Conservation (phyloP, 2,329 filamentous ascomycete genomes). For the Botrytis elliptica region DNA sequence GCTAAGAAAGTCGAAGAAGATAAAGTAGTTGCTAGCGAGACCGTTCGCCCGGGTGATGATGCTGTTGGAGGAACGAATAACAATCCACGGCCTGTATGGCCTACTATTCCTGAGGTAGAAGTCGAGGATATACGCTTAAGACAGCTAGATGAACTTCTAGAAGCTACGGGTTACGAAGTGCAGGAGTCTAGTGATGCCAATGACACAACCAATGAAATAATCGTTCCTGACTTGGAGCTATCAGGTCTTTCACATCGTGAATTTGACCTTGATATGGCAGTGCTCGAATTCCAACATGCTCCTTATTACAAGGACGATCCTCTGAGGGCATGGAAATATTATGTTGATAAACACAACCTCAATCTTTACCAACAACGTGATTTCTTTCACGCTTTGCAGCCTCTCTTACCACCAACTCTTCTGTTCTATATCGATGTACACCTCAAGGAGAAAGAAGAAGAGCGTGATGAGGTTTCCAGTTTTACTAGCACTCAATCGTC, state of each 20-base stretch:
- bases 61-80: background rate
- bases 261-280: slow-evolving; percentile 12
- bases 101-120: slow-evolving; percentile 31
- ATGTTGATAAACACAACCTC: background rate
- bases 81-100: slow-evolving; percentile 23
- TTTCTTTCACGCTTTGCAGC: background rate
- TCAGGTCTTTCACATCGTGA: slow-evolving; percentile 3
- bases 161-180: slow-evolving; percentile 33
- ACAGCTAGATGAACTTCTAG: slow-evolving; percentile 35
- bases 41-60: background rate
- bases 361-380: background rate
- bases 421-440: slow-evolving; percentile 9
- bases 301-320: slow-evolving; percentile 4
- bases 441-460: slow-evolving; percentile 9
- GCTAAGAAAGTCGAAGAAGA: slow-evolving; percentile 21
- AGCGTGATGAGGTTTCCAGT: background rate
- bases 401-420: background rate
- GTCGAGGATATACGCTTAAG: slow-evolving; percentile 35
- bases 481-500: slow-evolving; percentile 3
- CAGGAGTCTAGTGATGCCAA: slow-evolving; percentile 35
- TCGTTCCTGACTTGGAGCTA: background rate
- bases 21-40: background rate
- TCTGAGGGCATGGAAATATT: slow-evolving; percentile 8
- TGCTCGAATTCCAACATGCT: background rate
- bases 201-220: background rate